Evolutionary conservation across 805 yeast species (phyloP).

Genomic region (Schwanniomyces pseudopolymorphus): DNA sequence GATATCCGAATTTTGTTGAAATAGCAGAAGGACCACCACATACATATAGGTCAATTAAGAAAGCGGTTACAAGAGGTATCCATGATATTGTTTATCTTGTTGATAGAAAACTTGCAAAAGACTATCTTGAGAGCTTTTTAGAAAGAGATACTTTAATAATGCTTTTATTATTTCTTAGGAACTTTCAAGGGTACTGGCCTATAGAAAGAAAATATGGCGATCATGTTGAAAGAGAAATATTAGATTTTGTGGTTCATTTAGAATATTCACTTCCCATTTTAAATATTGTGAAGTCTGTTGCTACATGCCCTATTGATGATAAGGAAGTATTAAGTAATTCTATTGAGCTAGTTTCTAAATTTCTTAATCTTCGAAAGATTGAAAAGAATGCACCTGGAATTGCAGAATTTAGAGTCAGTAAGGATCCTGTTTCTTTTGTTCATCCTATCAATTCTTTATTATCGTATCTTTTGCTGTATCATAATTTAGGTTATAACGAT

Average conservation of each 20-base stretch:
- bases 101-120: conserved; percentile 18
- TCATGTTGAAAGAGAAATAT: conserved; percentile 61
- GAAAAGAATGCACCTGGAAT: conserved; percentile 26
- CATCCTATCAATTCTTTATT: conserved; percentile 61
- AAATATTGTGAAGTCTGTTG: conserved; percentile 39
- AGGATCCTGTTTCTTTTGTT: conserved; percentile 52
- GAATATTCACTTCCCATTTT: conserved; percentile 47
- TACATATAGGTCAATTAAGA: conserved; percentile 22
- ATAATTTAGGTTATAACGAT: conserved; percentile 22
- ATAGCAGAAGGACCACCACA: conserved; percentile 13
- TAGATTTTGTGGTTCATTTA: conserved; percentile 49
- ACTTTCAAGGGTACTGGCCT: conserved; percentile 59
- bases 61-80: conserved; percentile 30
- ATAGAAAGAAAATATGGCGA: conserved; percentile 62
- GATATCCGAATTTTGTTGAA: conserved; percentile 30
- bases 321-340: conserved; percentile 25
- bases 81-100: conserved; percentile 28
- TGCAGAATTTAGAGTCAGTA: conserved; percentile 45
- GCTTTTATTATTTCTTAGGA: conserved; percentile 46
- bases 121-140: conserved; percentile 22
- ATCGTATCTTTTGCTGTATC: conserved; percentile 41
- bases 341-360: conserved; percentile 27
- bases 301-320: conserved; percentile 13
- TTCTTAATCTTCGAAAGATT: conserved; percentile 24
- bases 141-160: conserved; percentile 38